These are phyloP conservation scores for Zymoseptoria passerinii DNA, from an alignment of 2,329 filamentous ascomycete genomes.

Conservation along the genomic window DNA sequence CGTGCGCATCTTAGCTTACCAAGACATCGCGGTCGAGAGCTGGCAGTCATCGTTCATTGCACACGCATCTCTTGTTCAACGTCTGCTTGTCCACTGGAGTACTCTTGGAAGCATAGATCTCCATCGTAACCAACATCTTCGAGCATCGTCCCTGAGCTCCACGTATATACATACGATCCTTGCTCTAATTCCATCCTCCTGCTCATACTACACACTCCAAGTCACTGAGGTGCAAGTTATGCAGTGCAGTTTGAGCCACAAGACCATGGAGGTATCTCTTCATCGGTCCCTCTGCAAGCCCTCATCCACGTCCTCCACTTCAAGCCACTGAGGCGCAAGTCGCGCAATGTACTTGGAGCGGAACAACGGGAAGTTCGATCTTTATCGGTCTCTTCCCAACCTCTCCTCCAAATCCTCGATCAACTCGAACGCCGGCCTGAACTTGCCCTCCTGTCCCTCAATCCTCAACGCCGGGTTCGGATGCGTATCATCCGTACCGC, in stretches of 20 bases:
- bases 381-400: slow-evolving; percentile 51
- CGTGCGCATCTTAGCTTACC: background rate
- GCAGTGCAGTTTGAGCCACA: too few species aligned
- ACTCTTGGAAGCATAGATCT: background rate
- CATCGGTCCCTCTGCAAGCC: too few species aligned
- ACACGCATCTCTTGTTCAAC: background rate
- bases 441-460: slow-evolving; percentile 36
- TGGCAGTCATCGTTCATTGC: background rate
- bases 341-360: too few species aligned
- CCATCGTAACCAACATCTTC: background rate
- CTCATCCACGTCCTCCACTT: background rate
- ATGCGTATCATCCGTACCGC: slow-evolving; percentile 78
- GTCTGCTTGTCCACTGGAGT: background rate
- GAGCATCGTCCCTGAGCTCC: background rate
- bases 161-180: background rate
- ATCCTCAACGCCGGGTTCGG: slow-evolving; percentile 68
- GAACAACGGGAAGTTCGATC: background rate
- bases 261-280: too few species aligned
- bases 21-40: background rate
- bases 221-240: too few species aligned
- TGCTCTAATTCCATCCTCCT: too few species aligned
- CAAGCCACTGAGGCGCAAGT: too few species aligned
- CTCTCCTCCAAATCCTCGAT: slow-evolving; percentile 64
- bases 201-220: too few species aligned
- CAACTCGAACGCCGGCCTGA: slow-evolving; percentile 49